Evolutionary conservation across 495 filamentous ascomycete genomes (phyloP), one percentile per base, ranked within the genome.

Genomic region (Oidiodendron maius): DNA sequence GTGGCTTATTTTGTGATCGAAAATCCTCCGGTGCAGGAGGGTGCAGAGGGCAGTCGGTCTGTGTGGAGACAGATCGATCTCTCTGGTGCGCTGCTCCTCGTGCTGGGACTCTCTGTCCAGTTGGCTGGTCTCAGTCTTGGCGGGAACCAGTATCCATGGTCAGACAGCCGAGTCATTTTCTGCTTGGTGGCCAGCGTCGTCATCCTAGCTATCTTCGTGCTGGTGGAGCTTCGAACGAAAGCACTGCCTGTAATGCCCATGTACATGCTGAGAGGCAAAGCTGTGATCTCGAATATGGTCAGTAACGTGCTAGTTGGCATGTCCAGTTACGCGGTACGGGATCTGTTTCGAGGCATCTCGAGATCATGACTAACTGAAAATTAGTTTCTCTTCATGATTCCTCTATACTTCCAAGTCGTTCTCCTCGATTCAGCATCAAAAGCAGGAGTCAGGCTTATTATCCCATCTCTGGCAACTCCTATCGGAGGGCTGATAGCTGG

Each of bases 331-430:
- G 78, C 78, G n/a, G 79, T 82, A 54, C 55, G 77, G 70, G 4
- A n/a, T n/a, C n/a, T n/a, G n/a, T n/a, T n/a, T n/a, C n/a, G n/a
- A n/a, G 25, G 5, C 3, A 15, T 3, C 3, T 16, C 44, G 23
- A 10, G 5, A 3, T 21, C 9, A 36, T 18, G 21, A 16, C 48
- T 41, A 53, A 34, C 17, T 44, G 46, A 3, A 13, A n/a, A 13
- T 11, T 44, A 84, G 80, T 84, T 80, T 50, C 73, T 85, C 36
- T 85, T 85, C 57, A 78, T 74, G 9, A 71, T 83, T 1, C 80
- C 81, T 3, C 61, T 85, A 12, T 77, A 82, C 44, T 83, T 83
- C 59, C 80, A 83, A 52, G 72, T 81, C 1, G 72, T 83, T 10
- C 64, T 83, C 11, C 65, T 77, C 2, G 81, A 85, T 26, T 79